Base-by-base conservation (phyloP, 805 yeast genomes). In the Candida michaelii region DNA sequence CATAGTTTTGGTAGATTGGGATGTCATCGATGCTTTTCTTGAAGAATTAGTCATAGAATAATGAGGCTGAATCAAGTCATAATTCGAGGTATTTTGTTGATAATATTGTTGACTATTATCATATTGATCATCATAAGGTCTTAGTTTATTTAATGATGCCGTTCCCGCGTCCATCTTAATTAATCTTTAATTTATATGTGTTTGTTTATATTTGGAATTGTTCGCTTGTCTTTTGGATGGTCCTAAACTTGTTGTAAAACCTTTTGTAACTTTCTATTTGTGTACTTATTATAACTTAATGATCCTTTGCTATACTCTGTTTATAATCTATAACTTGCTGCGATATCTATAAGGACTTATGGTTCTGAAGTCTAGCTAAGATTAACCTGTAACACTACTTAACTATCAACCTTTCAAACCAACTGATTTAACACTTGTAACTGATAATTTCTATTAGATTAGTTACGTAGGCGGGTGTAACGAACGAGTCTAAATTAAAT, bases 21-120 rank as follows among this genome's bases (percentile, higher is more conserved):
- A 65, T 9, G 70, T 65, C 50, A 69, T 48, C 19, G 72, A 65
- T 6, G 69, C 66, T 40, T 64, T 66, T 12, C 74, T 44, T n/a
- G 48, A 19, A 17, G 13, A 23, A 30, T 40, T 29, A 3, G 47
- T 43, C 48, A 43, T 37, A 19, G 48, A 41, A 23, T 29, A 39
- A 29, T 18, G 5, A 17, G 36, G 29, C 34, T 31, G 40, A 21
- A 15, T 41, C 49, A 30, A 25, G 17, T 30, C 23, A 34, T 40
- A 27, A 27, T 30, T 36, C 15, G 45, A 18, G 36, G 47, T 13
- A 31, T 36, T 46, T 12, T 34, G 39, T 31, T 39, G 42, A 29
- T 24, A 30, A 31, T 13, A 35, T 40, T 29, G 36, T 43, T 37
- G 40, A 33, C 21, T 29, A 15, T 14, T 12, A 27, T 36, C 39